Conservation (phyloP, 805 yeast genomes). For the Yarrowia osloensis region DNA sequence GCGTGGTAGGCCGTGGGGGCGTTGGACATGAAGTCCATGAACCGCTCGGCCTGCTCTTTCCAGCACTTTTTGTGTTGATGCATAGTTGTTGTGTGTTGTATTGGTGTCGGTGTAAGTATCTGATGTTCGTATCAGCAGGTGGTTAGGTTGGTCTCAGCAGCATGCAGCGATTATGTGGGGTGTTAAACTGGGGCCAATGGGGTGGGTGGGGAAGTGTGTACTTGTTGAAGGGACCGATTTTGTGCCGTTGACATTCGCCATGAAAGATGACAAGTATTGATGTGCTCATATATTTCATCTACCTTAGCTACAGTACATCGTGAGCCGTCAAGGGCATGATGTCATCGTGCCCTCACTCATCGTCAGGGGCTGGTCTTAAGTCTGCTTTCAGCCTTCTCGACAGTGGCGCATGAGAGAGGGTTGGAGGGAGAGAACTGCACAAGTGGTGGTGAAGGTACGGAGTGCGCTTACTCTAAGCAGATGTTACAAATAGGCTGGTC, state of each 20-base stretch:
- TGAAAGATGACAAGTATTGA: no score
- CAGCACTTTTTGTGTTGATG: not conserved
- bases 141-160: not conserved
- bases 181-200: not conserved
- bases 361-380: not conserved
- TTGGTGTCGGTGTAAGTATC: not conserved
- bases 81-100: not conserved
- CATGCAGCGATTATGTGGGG: slow-evolving; percentile 19
- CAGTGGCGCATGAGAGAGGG: not conserved
- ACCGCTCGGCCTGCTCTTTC: slow-evolving; percentile 44
- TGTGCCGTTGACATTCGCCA: no score
- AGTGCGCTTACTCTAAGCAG: no score
- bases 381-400: not conserved
- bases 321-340: no score
- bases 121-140: not conserved
- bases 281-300: no score
- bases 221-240: no score
- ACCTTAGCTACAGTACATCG: no score
- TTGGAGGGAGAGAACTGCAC: no score
- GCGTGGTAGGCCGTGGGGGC: slow-evolving; percentile 80
- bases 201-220: not conserved
- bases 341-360: no score
- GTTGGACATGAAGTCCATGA: slow-evolving; percentile 68
- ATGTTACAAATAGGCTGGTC: no score
- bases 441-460: no score